Evolutionary conservation across 306 rosid species (phyloP), one percentile per base, ranked within the genome.

Genomic region (Fagus sylvatica): DNA sequence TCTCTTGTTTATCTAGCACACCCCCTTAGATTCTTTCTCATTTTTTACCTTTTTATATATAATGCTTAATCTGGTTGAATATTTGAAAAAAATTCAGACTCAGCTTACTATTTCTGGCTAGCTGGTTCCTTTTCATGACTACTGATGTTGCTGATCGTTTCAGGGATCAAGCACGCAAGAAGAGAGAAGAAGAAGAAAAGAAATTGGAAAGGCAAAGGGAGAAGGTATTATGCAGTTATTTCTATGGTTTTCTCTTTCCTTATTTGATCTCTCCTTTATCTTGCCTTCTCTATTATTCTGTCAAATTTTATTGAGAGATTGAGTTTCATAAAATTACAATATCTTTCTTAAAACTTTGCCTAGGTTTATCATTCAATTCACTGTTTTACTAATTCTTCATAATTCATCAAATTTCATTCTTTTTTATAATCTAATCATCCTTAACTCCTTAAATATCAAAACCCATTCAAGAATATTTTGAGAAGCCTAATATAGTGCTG

Each of bases 181-280:
- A 65, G 57, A 86, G 53, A 71, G 87, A 79, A 57, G 81, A 70
- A 42, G 89, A 83, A 84, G 87, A 84, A 71, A 84, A 78, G 51
- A 69, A 22, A 39, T 5, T 76, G 37, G 88, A 88, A 73, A 81
- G 86, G 79, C 81, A 87, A 85, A 83, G 80, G 80, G 92, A 89
- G 80, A 92, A 87, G 98, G 98, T 94, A 74, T 22, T 30, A 42
- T 64, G 39, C 67, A 39, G 22, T 55, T 56, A n/a, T 55, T 16
- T 73, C 69, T 7, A 74, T 7, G 28, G 5, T 48, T 76, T 71
- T 0, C 78, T 57, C 67, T 6, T 54, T 12, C 68, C 22, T 28
- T 71, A 17, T 33, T n/a, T 9, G 12, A 6, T 30, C 39, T 53
- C 78, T 28, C 22, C 12, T 43, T 42, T 57, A 34, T 17, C 65